A percentile compares a stretch with the other conserved stretches of the same genome.
Conservation (phyloP, 2,329 filamentous ascomycete species). For the Cladophialophora chaetospira region DNA sequence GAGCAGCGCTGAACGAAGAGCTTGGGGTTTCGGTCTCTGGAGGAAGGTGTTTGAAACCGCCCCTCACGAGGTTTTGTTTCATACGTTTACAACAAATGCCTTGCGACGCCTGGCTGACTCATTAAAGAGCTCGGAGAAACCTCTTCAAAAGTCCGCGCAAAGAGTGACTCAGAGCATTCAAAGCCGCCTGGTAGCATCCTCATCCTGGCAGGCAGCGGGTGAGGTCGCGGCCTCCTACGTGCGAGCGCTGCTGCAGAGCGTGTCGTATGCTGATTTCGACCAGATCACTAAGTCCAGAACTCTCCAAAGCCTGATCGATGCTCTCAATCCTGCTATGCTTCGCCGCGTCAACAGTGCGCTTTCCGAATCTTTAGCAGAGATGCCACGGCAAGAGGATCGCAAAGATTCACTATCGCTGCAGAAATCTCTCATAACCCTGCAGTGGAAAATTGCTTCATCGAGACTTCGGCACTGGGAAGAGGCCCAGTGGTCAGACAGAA, state of each 20-base stretch:
- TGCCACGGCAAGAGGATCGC: constrained; percentile 14
- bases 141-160: constrained; percentile 75
- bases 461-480: constrained; percentile 16
- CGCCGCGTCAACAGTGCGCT: constrained; percentile 13
- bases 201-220: constrained; percentile 61
- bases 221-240: constrained; percentile 40
- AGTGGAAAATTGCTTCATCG: constrained; percentile 17
- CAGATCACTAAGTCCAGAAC: constrained; percentile 77
- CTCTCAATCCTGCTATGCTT: neutral
- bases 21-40: constrained; percentile 87
- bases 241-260: constrained; percentile 61
- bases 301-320: constrained; percentile 22
- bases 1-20: constrained; percentile 85
- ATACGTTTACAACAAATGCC: constrained; percentile 80
- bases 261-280: constrained; percentile 79
- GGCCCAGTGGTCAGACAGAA: neutral
- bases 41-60: constrained; percentile 67
- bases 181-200: constrained; percentile 49
- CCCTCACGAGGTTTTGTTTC: constrained; percentile 52
- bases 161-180: constrained; percentile 75
- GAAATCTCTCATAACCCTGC: constrained; percentile 15
- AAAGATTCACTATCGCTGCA: constrained; percentile 13
- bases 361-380: constrained; percentile 2
- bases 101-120: constrained; percentile 82
- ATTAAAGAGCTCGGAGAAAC: constrained; percentile 73